Percentiles rank a stretch among this genome's conserved stretches.
Evolutionary conservation across 2,329 filamentous ascomycete species (phyloP).

Genomic region (Aspergillus arachidicola): DNA sequence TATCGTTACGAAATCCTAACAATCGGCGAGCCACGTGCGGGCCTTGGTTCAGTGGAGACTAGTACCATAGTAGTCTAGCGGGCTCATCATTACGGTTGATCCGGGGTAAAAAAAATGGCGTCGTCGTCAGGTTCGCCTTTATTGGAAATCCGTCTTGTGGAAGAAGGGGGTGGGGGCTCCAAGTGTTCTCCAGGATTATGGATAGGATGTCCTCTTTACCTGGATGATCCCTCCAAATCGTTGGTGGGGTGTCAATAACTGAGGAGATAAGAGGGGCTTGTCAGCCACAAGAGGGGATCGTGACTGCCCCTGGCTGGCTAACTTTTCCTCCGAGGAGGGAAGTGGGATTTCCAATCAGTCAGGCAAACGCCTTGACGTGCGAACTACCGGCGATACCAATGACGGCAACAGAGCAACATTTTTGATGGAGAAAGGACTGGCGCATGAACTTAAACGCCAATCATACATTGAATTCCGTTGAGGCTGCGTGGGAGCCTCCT

Average conservation of each 20-base stretch:
- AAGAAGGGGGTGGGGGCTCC: background rate
- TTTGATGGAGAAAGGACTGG: background rate
- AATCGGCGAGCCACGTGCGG: conserved; percentile 25
- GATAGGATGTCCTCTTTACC: background rate
- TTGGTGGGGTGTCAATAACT: background rate
- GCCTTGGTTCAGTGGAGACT: conserved; percentile 13
- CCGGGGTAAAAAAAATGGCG: conserved; percentile 19
- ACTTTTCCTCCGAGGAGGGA: background rate
- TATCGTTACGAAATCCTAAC: background rate
- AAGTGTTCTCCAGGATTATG: background rate
- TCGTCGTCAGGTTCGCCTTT: background rate
- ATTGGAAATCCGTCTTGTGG: background rate
- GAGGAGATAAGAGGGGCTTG: conserved; percentile 1
- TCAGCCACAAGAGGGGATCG: conserved; percentile 18
- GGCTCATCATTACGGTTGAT: conserved; percentile 15
- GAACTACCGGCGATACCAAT: background rate
- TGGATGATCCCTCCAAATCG: background rate
- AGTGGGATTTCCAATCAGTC: background rate
- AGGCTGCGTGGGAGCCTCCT: conserved; percentile 12
- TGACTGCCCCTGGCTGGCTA: background rate
- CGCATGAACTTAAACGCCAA: background rate
- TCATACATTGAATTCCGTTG: conserved; percentile 1
- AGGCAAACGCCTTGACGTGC: background rate
- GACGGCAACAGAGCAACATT: background rate
- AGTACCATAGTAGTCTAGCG: conserved; percentile 16